Evolutionary conservation across 176 grass and related monocot genomes (phyloP), one percentile per base, ranked within the genome.

Genomic region (Rhynchospora tenuis): DNA sequence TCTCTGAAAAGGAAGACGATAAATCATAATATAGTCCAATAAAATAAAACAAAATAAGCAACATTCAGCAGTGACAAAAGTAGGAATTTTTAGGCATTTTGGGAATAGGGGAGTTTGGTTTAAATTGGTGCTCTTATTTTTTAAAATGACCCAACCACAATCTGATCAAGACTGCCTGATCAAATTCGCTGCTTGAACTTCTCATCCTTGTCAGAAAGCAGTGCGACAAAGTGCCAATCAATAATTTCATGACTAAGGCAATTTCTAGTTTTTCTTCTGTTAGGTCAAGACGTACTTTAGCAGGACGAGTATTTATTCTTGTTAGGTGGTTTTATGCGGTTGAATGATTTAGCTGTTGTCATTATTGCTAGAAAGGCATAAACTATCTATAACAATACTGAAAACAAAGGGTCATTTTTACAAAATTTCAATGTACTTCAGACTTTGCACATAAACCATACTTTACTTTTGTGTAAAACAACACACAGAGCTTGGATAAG

Each of bases 1-100:
- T 99, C 97, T 84, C 97, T 99, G 91, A 57, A 79, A 95, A 87
- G 79, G 43, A 44, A 79, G 45, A 82, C 24, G 31, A 81, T 80
- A 69, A 85, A 77, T 50, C 72, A 89, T 92, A 81, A 94, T 76
- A 87, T 84, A 55, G 58, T 86, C 70, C 82, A 64, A 78, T 63
- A 28, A 83, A 86, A 86, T 72, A 63, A 89, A 61, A 44, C 52
- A 24, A 43, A 86, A 1, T 31, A 23, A 48, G 48, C 46, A 31
- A 24, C 79, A 17, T 44, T 22, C 13, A 28, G 38, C 6, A 80
- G 29, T 57, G 8, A 77, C 12, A 4, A 55, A 56, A 11, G 48
- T 56, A 77, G 50, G 73, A 54, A 9, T 10, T 77, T 75, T 54
- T 76, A 55, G 31, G 73, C 73, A 56, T 17, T 56, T 54, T 19